Conservation (phyloP, 1,284 basidiomycete genomes). For the Sphaerobolus stellatus region DNA sequence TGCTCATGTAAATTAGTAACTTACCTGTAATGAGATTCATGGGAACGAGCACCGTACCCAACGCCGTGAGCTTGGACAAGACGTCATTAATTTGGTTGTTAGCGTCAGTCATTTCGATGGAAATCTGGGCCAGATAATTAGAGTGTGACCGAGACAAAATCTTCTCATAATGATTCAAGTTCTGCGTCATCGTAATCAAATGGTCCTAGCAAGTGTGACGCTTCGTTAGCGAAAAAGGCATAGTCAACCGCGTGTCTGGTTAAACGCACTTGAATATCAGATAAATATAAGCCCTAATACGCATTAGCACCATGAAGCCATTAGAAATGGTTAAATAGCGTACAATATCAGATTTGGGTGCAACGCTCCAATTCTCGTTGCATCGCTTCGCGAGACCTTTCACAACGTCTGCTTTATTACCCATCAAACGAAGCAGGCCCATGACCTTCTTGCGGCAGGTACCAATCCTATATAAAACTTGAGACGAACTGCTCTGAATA, state of each 20-base stretch:
- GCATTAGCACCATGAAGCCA: neutral
- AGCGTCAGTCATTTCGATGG: constrained; percentile 99
- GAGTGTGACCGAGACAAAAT: constrained; percentile 98
- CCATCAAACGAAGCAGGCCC: constrained; percentile 94
- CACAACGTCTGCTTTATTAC: constrained; percentile 99
- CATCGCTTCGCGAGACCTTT: constrained; percentile 98
- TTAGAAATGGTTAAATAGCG: constrained; percentile 28
- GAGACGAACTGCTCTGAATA: constrained; percentile 3
- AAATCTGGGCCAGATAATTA: constrained; percentile 98
- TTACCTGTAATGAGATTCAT: constrained; percentile 93
- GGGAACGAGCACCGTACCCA: constrained; percentile 96
- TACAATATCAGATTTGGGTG: constrained; percentile 96
- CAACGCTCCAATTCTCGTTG: constrained; percentile 99
- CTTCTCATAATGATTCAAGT: constrained; percentile 98
- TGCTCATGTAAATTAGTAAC: constrained; percentile 16
- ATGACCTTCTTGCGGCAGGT: constrained; percentile 99
- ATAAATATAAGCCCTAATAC: constrained; percentile 85
- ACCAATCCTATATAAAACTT: constrained; percentile 68
- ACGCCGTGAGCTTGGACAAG: constrained; percentile 94
- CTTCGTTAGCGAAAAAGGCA: too few relatives aligned
- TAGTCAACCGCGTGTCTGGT: too few relatives aligned
- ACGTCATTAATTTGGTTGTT: constrained; percentile 99
- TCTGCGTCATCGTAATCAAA: constrained; percentile 99
- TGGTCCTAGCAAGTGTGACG: constrained; percentile 66
- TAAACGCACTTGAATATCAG: constrained; percentile 73